Base-by-base conservation (phyloP, 352 stramenopile species). In the Blastocystis hominis region DNA sequence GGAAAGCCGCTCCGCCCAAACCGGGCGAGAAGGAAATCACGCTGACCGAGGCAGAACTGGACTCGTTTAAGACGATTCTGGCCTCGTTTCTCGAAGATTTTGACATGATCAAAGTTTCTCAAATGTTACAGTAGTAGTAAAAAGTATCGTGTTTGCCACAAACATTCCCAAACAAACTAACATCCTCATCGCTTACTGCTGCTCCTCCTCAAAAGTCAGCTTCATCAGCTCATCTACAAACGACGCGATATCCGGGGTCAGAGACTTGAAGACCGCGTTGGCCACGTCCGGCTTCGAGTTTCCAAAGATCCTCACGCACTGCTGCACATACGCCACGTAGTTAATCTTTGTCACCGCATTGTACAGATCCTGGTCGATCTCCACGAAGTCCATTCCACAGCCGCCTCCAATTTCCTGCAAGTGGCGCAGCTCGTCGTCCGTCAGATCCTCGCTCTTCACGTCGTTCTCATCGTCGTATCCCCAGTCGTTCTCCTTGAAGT, bases 401-500 rank as follows among this genome's bases (percentile, higher is more conserved):
- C 72, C 46, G 30, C 72, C 46, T 36, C 72, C 54, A 2, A 84
- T 7, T 20, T 38, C 72, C 44, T 84, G 47, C 72, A 84, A 30
- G 2, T 84, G 72, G 36, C 66, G 64, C 72, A 84, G 40, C n/a
- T 84, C 34, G 17, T 68, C 50, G n/a, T 84, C 72, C 15, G 20
- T n/a, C 2, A 84, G 30, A 30, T 66, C 56, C 10, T 68, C 66
- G 5, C 50, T 55, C n/a, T 36, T 47, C 20, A 84, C 72, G 44
- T 84, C 72, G 9, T 46, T 38, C n/a, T 84, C 72, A 15, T 84
- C 72, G 38, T 66, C 38, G 56, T 54, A 84, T 13, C 72, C 72
- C 72, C 72, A 84, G 36, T 84, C 72, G 44, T 84, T 84, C 20
- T 84, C n/a, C 24, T 66, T 64, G 36, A 84, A 84, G 46, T 13